Conservation (phyloP, 805 yeast species). For the Candida pseudofarinosa region DNA sequence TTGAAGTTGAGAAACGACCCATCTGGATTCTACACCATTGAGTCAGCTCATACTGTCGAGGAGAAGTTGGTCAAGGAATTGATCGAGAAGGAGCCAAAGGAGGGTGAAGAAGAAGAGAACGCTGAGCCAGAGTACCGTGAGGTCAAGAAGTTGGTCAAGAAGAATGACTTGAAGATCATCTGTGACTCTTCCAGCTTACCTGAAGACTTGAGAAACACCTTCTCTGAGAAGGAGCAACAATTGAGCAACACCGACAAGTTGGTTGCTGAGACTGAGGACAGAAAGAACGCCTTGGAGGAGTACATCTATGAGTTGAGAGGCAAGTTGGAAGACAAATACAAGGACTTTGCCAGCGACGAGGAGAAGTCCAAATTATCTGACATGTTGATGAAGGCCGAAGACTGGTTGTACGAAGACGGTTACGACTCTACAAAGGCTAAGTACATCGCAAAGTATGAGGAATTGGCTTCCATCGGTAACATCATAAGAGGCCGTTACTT, state of each 20-base stretch:
- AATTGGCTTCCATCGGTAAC: constrained; percentile 91
- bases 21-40: constrained; percentile 90
- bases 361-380: constrained; percentile 79
- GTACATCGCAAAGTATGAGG: constrained; percentile 97
- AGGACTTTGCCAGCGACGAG: constrained; percentile 81
- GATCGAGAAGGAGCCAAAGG: constrained; percentile 53
- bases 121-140: constrained; percentile 83
- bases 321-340: constrained; percentile 88
- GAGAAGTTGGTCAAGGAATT: constrained; percentile 88
- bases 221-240: constrained; percentile 79
- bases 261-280: constrained; percentile 98
- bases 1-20: constrained; percentile 96
- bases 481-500: constrained; percentile 92
- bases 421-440: constrained; percentile 94
- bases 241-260: constrained; percentile 89
- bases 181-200: constrained; percentile 62
- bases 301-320: constrained; percentile 97
- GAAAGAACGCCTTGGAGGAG: constrained; percentile 97
- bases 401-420: constrained; percentile 98
- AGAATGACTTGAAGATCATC: constrained; percentile 65
- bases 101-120: constrained; percentile 54
- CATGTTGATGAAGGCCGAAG: constrained; percentile 83
- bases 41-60: constrained; percentile 91
- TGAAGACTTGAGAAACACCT: constrained; percentile 49
- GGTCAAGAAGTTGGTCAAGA: constrained; percentile 92